Evolutionary conservation across 2,329 filamentous ascomycete species (phyloP).

Genomic region (Exophiala sideris): DNA sequence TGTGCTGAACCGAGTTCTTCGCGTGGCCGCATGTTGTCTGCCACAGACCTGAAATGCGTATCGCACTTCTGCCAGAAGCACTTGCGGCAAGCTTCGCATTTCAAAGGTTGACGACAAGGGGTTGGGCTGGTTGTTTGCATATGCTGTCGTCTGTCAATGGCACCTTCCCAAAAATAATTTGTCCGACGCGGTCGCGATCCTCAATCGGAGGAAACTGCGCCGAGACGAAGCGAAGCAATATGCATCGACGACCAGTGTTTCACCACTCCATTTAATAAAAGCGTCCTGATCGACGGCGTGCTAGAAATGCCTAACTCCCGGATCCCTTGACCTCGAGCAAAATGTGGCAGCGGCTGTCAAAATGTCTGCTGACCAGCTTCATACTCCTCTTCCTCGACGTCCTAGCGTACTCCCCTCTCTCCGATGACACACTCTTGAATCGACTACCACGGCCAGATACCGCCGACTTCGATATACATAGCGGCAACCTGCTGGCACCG

Average conservation of each 20-base stretch:
- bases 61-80: slow-evolving; percentile 23
- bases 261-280: neutral
- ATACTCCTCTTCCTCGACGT: slow-evolving; percentile 11
- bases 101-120: neutral
- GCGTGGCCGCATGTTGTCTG: slow-evolving; percentile 16
- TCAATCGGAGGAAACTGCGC: slow-evolving; percentile 18
- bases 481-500: slow-evolving; percentile 73
- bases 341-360: slow-evolving; percentile 10
- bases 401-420: slow-evolving; percentile 59
- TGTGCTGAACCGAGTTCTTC: slow-evolving; percentile 19
- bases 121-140: neutral
- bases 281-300: neutral
- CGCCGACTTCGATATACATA: slow-evolving; percentile 71
- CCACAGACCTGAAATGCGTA: slow-evolving; percentile 23
- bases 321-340: neutral
- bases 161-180: neutral
- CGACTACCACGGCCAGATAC: slow-evolving; percentile 67
- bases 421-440: slow-evolving; percentile 66
- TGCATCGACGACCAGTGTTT: neutral
- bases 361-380: slow-evolving; percentile 5
- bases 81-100: slow-evolving; percentile 17
- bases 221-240: slow-evolving; percentile 1
- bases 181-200: slow-evolving; percentile 2
- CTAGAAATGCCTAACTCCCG: neutral
- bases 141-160: neutral